A percentile compares a stretch with the other conserved stretches of the same genome.
phyloP scores from a whole-genome alignment of 345 rosid genomes.

The Brassica carinata region DNA sequence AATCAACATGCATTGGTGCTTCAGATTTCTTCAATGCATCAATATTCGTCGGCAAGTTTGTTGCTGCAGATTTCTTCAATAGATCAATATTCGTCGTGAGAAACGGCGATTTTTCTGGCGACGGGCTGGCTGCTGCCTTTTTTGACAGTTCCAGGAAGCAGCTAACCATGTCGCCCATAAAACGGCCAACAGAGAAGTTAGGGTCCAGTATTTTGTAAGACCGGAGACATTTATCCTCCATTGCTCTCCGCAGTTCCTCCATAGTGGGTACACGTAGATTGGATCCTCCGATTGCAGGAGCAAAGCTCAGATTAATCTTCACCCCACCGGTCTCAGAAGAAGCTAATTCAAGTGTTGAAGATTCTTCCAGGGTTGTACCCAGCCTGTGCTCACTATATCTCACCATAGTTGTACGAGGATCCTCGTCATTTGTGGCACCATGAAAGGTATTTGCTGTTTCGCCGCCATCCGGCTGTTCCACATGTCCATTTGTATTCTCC shows the following conservation, averaged over 20 bases:
- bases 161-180: slow-evolving; percentile 80
- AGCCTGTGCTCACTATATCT: slow-evolving; percentile 22
- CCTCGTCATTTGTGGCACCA: not conserved
- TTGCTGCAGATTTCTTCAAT: slow-evolving; percentile 54
- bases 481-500: slow-evolving; percentile 41
- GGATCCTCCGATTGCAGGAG: slow-evolving; percentile 57
- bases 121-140: slow-evolving; percentile 55
- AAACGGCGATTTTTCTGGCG: slow-evolving; percentile 54
- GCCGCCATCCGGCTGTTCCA: not conserved
- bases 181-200: slow-evolving; percentile 60
- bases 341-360: slow-evolving; percentile 62
- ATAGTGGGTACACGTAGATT: slow-evolving; percentile 62
- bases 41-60: not conserved
- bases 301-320: slow-evolving; percentile 74
- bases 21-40: slow-evolving; percentile 53
- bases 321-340: slow-evolving; percentile 81
- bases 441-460: slow-evolving; percentile 11
- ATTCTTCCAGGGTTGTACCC: slow-evolving; percentile 22
- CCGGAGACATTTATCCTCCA: slow-evolving; percentile 77
- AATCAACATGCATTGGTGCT: slow-evolving; percentile 29
- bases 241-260: slow-evolving; percentile 66
- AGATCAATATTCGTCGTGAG: slow-evolving; percentile 45
- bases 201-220: slow-evolving; percentile 79
- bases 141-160: slow-evolving; percentile 73
- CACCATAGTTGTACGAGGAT: slow-evolving; percentile 9